phyloP scores from a whole-genome alignment of 371 early-diverging fungal genomes.

The Syncephalis plumigaleata region DNA sequence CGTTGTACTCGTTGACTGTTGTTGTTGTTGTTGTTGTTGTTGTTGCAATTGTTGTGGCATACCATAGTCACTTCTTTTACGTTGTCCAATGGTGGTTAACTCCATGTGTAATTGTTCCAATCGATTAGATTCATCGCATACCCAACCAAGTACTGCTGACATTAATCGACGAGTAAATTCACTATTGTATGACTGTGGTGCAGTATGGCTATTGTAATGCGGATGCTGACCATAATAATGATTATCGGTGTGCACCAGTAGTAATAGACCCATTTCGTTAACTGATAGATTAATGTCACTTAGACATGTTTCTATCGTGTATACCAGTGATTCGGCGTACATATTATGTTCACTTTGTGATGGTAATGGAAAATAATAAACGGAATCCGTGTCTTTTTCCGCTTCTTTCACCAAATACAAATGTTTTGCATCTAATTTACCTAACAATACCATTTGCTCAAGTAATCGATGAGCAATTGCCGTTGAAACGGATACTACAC shows the following conservation, averaged over 20 bases:
- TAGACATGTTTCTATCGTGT: constrained; percentile 4
- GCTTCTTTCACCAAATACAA: no score
- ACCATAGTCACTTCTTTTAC: not conserved
- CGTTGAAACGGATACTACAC: no score
- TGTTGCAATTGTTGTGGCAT: constrained; percentile 1
- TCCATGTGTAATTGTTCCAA: constrained; percentile 5
- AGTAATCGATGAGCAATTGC: no score
- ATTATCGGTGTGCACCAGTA: constrained; percentile 4
- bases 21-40: not conserved
- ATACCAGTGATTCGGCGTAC: constrained; percentile 3
- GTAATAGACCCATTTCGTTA: constrained; percentile 6
- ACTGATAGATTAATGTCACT: constrained; percentile 4
- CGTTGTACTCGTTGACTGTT: not conserved
- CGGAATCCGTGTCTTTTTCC: not conserved
- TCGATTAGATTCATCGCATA: constrained; percentile 4
- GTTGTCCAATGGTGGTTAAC: not conserved
- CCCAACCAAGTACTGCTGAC: constrained; percentile 4
- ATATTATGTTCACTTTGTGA: constrained; percentile 5
- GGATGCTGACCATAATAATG: no score
- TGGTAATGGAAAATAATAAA: constrained; percentile 5
- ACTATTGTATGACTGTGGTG: no score
- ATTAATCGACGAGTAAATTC: constrained; percentile 3
- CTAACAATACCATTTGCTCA: no score
- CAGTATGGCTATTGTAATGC: no score
- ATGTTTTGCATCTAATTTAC: no score